Base-by-base conservation (phyloP, 1,284 basidiomycete species). In the Austroboletus novae-zelandiae region DNA sequence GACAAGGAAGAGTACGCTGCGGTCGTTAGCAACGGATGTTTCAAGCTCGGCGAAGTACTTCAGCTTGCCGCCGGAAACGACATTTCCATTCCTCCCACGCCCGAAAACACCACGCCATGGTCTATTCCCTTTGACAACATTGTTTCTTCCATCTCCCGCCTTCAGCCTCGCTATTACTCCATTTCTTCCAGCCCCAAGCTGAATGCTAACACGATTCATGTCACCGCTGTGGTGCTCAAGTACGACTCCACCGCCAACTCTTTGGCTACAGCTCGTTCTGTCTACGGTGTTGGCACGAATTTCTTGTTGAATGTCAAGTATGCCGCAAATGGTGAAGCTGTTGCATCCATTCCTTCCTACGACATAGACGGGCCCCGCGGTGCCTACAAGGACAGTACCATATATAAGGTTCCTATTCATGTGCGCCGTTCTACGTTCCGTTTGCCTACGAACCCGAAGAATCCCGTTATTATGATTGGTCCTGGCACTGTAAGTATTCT, bases 401-500 rank as follows among this genome's bases (percentile, higher is more conserved):
- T 83, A 39, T 92, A 86, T 76, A 93, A 92, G 71, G 83, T 91
- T 8, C 97, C 96, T 11, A 82, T 99, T 53, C 96, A 99, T 68
- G 91, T 98, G 50, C 83, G 97, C 53, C 83, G 97, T 47, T 96
- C 93, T 23, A 98, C 94, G 11, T 99, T 99, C 85, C 81, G 96
- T 49, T 74, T 99, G 52, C 96, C 96, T 6, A 98, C 96, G 14
- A 94, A 92, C 67, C 96, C 96, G 47, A 98, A 97, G 79, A 95
- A 93, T 54, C 96, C 96, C 3, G 89, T 99, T 51, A 94, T 99
- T 71, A 98, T 99, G 96, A 84, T 99, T 67, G 96, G 96, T 48
- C 96, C 96, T 52, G 96, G 96, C 50, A 98, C 95, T 54, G 94
- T 95, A 65, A 75, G 89, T 80, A 30, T 47, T 32, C 15, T 18